Evolutionary conservation across 2,329 filamentous ascomycete species (phyloP), one percentile per base, ranked within the genome.

Genomic region (Cladosporium sp.): DNA sequence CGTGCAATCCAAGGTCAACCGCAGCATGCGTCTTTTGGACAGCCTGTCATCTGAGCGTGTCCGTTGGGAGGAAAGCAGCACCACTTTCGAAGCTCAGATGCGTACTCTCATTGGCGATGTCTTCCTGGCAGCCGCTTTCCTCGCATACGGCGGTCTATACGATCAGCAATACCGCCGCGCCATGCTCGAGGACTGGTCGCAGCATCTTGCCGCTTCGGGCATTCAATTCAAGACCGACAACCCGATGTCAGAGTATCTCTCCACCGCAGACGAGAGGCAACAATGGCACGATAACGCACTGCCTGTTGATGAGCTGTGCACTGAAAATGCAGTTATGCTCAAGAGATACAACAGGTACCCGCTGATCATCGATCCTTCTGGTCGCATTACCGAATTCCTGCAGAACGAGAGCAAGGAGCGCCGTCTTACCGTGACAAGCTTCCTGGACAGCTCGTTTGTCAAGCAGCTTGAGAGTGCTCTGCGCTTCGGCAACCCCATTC

Each of bases 341-440:
- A 93, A 98, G 83, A 89, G 95, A 66, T 99, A 97, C 88, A 99
- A 99, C 82, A 88, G 95, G 69, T 99, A 99, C 78, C 95, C 96
- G 53, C 86, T 99, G 67, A 98, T 99, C 78, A 97, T 99, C 77
- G 95, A 99, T 78, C 96, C 96, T 1, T 98, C 95, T 16, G 95
- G 95, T 50, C 88, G 95, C 70, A 92, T 94, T 26, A 95, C 92
- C 0, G 95, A 99, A 73, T 99, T 98, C 82, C 78, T 99, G 74
- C 91, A 96, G 79, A 94, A 93, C 75, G 92, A 98, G 80, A 95
- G 90, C 84, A 94, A 94, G 76, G 93, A 97, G 62, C 89, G 94
- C 65, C 92, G 93, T 62, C 87, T 99, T 67, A 99, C 94, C 0
- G 92, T 99, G 60, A 99, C 95, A 0, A 98, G 95, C 79, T 99